Evolutionary conservation across 257 asterid species (phyloP), one percentile per base, ranked within the genome.

Genomic region (Echites panduratus): DNA sequence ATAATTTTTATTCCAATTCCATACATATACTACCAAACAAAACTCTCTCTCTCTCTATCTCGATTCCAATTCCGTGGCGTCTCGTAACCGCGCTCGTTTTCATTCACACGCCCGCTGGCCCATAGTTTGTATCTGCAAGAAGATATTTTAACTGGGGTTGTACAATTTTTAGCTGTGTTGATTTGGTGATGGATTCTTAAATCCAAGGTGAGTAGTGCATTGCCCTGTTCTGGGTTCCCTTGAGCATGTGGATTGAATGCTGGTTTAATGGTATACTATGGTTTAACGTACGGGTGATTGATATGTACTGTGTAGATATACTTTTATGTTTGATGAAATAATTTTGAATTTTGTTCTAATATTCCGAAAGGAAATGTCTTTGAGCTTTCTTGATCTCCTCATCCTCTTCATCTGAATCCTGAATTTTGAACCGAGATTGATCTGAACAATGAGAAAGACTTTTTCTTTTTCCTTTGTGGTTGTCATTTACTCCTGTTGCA

Each of bases 41-140:
- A 57, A 57, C 50, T 41, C 41, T 47, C 79, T 40, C 29, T 48
- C 69, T 71, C 75, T 11, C 29, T 17, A 50, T 41, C 16, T 26
- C 41, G 76, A 69, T 80, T 83, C 79, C 66, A 32, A 32, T 32
- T 72, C 52, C 68, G 84, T 63, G 80, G 85, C 83, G 75, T 41
- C 81, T 67, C 81, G 80, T 68, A 40, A 29, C 50, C 73, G 38
- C 38, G 38, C 38, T 1, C 38, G 40, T 71, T 56, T 49, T 32
- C 22, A 32, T 53, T 5, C 56, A 26, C 35, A 12, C 41, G 9
- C 54, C 54, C 1, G 45, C 44, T 27, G 17, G 32, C 71, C 10
- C 56, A n/a, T 41, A 19, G 0, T 45, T 53, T 38, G 74, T 41
- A 27, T 52, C 35, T 16, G 32, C 63, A 56, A 1, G 27, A 9